These are phyloP conservation scores for Amanita pseudoporphyria DNA, from an alignment of 768 basidiomycete genomes.

Conservation along the genomic window DNA sequence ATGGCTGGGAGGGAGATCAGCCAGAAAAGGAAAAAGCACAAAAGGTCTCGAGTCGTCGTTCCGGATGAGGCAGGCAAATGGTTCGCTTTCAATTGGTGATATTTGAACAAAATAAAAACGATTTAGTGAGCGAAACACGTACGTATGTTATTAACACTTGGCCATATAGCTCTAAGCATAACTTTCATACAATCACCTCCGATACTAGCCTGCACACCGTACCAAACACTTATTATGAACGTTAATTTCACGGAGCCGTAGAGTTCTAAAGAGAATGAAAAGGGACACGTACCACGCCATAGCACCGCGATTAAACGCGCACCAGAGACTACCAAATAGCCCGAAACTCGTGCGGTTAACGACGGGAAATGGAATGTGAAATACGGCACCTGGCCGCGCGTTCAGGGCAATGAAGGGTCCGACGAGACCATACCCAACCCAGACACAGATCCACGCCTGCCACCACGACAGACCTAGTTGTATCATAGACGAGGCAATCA, in stretches of 20 bases:
- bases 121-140: conserved; percentile 15
- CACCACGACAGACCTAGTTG: conserved; percentile 70
- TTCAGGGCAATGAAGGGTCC: conserved; percentile 70
- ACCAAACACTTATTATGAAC: conserved; percentile 45
- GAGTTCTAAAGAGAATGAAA: neutral
- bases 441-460: conserved; percentile 79
- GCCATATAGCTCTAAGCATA: conserved; percentile 72
- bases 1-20: conserved; percentile 71
- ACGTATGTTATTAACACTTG: conserved; percentile 58
- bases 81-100: conserved; percentile 36
- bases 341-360: conserved; percentile 73
- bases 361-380: conserved; percentile 68
- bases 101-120: neutral
- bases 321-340: conserved; percentile 70
- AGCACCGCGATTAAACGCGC: conserved; percentile 63
- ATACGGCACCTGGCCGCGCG: conserved; percentile 67
- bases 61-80: conserved; percentile 62
- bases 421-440: conserved; percentile 49
- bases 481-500: conserved; percentile 71
- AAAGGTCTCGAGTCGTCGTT: conserved; percentile 63
- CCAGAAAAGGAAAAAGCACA: conserved; percentile 87
- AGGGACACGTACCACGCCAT: conserved; percentile 54
- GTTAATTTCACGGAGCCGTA: neutral
- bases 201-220: conserved; percentile 72
- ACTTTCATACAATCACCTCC: conserved; percentile 76